Conservation (phyloP, 257 asterid genomes). For the Solanum acaule region DNA sequence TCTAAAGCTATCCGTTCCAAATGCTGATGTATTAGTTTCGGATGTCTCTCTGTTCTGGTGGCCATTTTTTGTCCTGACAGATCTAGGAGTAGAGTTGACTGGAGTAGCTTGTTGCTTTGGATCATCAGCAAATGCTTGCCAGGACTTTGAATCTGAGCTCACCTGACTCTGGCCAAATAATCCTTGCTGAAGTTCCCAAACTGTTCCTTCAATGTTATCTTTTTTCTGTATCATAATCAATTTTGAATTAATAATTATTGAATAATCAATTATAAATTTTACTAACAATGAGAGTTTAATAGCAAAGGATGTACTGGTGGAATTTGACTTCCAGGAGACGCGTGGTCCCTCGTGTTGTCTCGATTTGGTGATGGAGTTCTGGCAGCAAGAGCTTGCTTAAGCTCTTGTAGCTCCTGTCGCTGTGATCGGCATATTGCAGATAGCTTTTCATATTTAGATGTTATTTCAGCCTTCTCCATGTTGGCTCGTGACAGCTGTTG, state of each 20-base stretch:
- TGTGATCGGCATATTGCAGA: constrained; percentile 90
- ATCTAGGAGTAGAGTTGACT: constrained; percentile 27
- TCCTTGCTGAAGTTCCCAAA: constrained; percentile 70
- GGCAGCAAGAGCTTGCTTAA: constrained; percentile 62
- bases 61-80: constrained; percentile 67
- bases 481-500: constrained; percentile 56
- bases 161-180: constrained; percentile 40
- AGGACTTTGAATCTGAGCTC: constrained; percentile 53
- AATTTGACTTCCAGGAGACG: constrained; percentile 42
- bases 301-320: constrained; percentile 28
- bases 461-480: constrained; percentile 71
- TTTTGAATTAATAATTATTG: not conserved
- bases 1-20: constrained; percentile 64
- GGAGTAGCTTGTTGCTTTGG: constrained; percentile 30
- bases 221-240: constrained; percentile 18
- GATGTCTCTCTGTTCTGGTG: constrained; percentile 33
- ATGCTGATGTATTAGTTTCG: constrained; percentile 52
- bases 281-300: not conserved
- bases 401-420: constrained; percentile 89
- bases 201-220: constrained; percentile 68
- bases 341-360: constrained; percentile 34
- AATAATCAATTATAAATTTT: not conserved
- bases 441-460: constrained; percentile 80
- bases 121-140: constrained; percentile 78
- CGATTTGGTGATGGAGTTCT: constrained; percentile 54